Conservation (phyloP, 1,284 basidiomycete genomes). For the Gastroboletus turbinatus region DNA sequence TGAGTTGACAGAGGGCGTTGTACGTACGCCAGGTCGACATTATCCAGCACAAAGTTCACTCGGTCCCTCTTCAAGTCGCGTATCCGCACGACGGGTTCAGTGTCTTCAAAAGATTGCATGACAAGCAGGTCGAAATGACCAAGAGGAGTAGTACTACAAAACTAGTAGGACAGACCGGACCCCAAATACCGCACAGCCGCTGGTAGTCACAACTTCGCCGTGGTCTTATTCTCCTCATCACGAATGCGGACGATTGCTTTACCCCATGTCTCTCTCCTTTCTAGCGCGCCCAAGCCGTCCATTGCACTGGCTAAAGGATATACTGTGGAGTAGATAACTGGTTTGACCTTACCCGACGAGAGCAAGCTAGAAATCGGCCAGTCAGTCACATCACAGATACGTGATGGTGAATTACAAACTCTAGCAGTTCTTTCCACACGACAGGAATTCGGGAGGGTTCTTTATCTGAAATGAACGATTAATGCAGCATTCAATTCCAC, state of each 20-base stretch:
- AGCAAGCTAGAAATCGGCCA: slow-evolving; percentile 52
- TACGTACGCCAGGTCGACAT: slow-evolving; percentile 86
- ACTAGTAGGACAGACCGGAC: slow-evolving; percentile 8
- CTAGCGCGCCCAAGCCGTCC: slow-evolving; percentile 72
- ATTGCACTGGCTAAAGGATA: slow-evolving; percentile 62
- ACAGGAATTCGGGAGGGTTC: slow-evolving; percentile 64
- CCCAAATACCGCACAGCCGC: slow-evolving; percentile 22
- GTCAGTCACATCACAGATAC: slow-evolving; percentile 4
- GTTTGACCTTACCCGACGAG: slow-evolving; percentile 61
- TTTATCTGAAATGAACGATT: slow-evolving; percentile 45
- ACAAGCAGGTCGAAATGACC: neutral
- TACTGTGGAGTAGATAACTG: slow-evolving; percentile 71
- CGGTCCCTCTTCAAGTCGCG: slow-evolving; percentile 77
- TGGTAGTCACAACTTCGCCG: slow-evolving; percentile 34
- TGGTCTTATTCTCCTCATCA: slow-evolving; percentile 36
- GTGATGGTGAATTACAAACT: slow-evolving; percentile 41
- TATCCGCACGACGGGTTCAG: slow-evolving; percentile 71
- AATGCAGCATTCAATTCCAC: neutral
- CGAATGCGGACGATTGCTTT: slow-evolving; percentile 79
- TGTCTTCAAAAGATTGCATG: slow-evolving; percentile 42
- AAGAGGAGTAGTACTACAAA: slow-evolving; percentile 1
- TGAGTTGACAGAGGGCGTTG: neutral
- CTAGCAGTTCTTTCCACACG: slow-evolving; percentile 78
- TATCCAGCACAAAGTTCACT: slow-evolving; percentile 87
- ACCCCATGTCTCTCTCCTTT: slow-evolving; percentile 89